A percentile compares a stretch with the other conserved stretches of the same genome.
Evolutionary conservation across 352 stramenopile genomes (phyloP).

Genomic region (Globisporangium spinosum): DNA sequence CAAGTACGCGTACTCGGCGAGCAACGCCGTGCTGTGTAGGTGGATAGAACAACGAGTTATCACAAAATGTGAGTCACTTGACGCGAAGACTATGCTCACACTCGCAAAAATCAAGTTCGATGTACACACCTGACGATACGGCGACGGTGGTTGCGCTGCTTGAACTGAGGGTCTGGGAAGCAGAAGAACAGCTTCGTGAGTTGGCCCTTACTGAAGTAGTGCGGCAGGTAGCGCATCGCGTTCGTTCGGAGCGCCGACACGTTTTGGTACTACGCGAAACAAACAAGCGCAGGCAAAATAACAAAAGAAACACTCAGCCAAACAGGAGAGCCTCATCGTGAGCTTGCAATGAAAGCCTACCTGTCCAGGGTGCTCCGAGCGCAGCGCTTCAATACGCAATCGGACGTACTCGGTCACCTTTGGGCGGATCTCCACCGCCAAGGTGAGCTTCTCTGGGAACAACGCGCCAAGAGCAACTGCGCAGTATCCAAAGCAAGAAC

Average conservation of each 20-base stretch:
- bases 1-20: conserved; percentile 97
- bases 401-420: conserved; percentile 94
- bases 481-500: conserved; percentile 1
- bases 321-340: background rate
- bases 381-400: conserved; percentile 87
- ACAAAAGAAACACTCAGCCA: background rate
- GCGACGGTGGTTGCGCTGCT: conserved; percentile 95
- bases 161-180: conserved; percentile 99
- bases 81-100: background rate
- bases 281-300: background rate
- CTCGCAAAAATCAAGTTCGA: background rate
- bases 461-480: conserved; percentile 87
- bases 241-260: conserved; percentile 94
- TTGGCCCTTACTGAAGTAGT: conserved; percentile 84
- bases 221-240: conserved; percentile 91
- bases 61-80: background rate
- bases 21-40: conserved; percentile 81
- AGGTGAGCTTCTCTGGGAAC: conserved; percentile 92
- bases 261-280: conserved; percentile 88
- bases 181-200: conserved; percentile 98
- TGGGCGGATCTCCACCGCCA: conserved; percentile 97
- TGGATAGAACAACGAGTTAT: background rate
- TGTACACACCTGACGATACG: conserved; percentile 82
- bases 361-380: conserved; percentile 61
- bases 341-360: conserved; percentile 15